These are phyloP conservation scores for Botrytis cinerea DNA, from an alignment of 2,329 filamentous ascomycete species.

Conservation along the genomic window DNA sequence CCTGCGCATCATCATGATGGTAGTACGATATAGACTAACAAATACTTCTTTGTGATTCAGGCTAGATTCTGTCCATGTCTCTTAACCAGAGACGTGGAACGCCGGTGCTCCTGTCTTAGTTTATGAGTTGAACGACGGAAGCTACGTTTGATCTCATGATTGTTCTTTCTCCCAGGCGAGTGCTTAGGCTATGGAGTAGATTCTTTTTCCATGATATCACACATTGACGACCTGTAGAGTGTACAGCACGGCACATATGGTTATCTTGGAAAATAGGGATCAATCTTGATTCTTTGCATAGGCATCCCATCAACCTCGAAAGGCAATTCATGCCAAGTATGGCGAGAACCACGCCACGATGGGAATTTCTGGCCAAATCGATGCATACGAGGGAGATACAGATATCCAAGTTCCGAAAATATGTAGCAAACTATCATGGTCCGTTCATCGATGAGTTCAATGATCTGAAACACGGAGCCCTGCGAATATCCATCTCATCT, in stretches of 20 bases:
- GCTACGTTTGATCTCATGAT: background rate
- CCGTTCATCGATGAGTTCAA: slow-evolving; percentile 45
- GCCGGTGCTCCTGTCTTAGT: slow-evolving; percentile 50
- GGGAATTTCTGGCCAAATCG: slow-evolving; percentile 63
- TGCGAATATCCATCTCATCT: slow-evolving; percentile 16
- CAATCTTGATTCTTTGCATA: slow-evolving; percentile 59
- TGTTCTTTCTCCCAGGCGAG: background rate
- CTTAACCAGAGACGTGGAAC: slow-evolving; percentile 48
- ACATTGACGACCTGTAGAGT: background rate
- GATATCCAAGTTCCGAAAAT: slow-evolving; percentile 50
- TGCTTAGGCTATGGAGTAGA: slow-evolving; percentile 27
- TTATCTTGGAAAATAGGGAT: slow-evolving; percentile 43
- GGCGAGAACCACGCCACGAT: slow-evolving; percentile 41
- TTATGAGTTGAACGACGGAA: slow-evolving; percentile 29
- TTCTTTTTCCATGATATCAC: slow-evolving; percentile 46
- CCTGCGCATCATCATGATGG: slow-evolving; percentile 54
- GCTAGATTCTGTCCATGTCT: slow-evolving; percentile 26
- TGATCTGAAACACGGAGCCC: slow-evolving; percentile 37
- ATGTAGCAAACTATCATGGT: slow-evolving; percentile 50
- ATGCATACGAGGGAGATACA: slow-evolving; percentile 30
- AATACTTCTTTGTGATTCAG: slow-evolving; percentile 24
- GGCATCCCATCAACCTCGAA: slow-evolving; percentile 58
- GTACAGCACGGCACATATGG: background rate
- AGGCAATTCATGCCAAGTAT: slow-evolving; percentile 62
- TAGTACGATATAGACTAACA: slow-evolving; percentile 48